Evolutionary conservation across 352 stramenopile genomes (phyloP).

Genomic region (Pythium vanterpoolii): DNA sequence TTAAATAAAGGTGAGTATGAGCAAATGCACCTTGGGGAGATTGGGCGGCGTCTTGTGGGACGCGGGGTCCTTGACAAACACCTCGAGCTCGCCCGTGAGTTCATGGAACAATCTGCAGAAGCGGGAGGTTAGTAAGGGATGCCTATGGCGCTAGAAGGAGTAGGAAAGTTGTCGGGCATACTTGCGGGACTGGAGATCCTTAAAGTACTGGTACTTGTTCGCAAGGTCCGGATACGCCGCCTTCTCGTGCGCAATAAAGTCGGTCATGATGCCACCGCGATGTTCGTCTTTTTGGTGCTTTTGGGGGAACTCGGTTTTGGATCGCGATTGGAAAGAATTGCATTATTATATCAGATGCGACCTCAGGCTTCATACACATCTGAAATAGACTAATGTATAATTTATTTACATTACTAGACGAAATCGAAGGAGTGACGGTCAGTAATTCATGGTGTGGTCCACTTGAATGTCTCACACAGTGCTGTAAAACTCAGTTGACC

Average conservation of each 20-base stretch:
- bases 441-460: not conserved
- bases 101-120: slow-evolving; percentile 95
- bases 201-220: slow-evolving; percentile 89
- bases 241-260: slow-evolving; percentile 89
- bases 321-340: slow-evolving; percentile 8
- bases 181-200: slow-evolving; percentile 88
- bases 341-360: too few species aligned
- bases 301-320: slow-evolving; percentile 8
- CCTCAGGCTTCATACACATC: too few species aligned
- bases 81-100: slow-evolving; percentile 91
- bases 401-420: too few species aligned
- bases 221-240: slow-evolving; percentile 90
- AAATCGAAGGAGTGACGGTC: not conserved
- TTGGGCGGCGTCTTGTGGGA: slow-evolving; percentile 58
- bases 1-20: not conserved
- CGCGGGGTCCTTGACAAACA: slow-evolving; percentile 87
- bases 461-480: not conserved
- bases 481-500: not conserved
- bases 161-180: too few species aligned
- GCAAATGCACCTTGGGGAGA: slow-evolving; percentile 33
- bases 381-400: too few species aligned
- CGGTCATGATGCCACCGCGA: slow-evolving; percentile 19
- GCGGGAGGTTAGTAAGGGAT: too few species aligned
- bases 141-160: too few species aligned
- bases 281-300: not conserved